Evolutionary conservation across 345 rosid species (phyloP), one percentile per base, ranked within the genome.

Genomic region (Rhodamnia rubescens): DNA sequence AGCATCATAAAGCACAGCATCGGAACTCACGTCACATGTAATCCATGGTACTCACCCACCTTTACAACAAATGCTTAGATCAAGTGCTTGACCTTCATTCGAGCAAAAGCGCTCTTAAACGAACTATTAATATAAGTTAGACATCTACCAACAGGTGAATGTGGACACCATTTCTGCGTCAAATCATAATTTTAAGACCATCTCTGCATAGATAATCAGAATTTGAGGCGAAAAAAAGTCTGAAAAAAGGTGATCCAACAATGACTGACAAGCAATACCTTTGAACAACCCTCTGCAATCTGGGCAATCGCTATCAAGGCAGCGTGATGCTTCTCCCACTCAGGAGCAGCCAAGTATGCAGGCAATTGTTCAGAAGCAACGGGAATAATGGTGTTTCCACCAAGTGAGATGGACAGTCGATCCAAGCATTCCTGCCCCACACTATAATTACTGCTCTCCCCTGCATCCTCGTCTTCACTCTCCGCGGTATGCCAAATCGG

Each of bases 301-400:
- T 98, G 99, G 49, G 99, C 99, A 82, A 98, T 96, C 1, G 99
- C 98, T 88, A 98, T 94, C 87, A 98, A 90, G 5, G 99, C 96
- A 40, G 99, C 99, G 64, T 96, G 99, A 83, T 98, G 99, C 85
- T 98, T 98, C 91, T 96, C 96, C 99, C 99, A 98, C 86, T 98
- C 99, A 2, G 99, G 92, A 54, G 99, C 98, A 85, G 97, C 92
- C 89, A 98, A 90, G 88, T 91, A 96, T 15, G 91, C 92, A n/a
- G 99, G 96, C 90, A 98, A 90, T 89, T 91, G 98, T 91, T 95
- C 98, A 11, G 98, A 98, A 0, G 99, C 99, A 54, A 98, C 99
- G 0, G 99, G 98, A 88, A 98, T 97, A 89, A 98, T 93, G 2
- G 99, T 98, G 83, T 98, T 98, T 83, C 99, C 99, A 74, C 99